Evolutionary conservation across 2,329 filamentous ascomycete species (phyloP), one percentile per base, ranked within the genome.

Genomic region (Apiospora pterosperma): DNA sequence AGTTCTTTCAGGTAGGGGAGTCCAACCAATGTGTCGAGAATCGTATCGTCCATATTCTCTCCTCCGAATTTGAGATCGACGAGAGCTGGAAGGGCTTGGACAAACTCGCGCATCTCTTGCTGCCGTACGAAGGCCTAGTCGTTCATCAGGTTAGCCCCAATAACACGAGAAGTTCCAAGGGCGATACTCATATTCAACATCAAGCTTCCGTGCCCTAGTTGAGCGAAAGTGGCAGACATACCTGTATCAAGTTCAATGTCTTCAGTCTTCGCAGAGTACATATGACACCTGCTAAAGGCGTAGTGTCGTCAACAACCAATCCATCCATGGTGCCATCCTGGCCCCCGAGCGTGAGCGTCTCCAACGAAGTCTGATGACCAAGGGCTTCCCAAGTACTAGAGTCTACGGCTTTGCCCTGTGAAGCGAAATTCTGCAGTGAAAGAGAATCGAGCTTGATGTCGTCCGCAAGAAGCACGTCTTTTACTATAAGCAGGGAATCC

Each of bases 41-140:
- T 71, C 4, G 73, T 71, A 38, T 80, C 78, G 66, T 88, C 83
- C 5, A 82, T 79, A 25, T 85, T 74, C 19, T 84, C 83, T 52
- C 88, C 87, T 52, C 81, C 82, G 60, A 90, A 82, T 55, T 79
- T 82, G 16, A 91, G 74, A 14, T 85, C 81, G 67, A 88, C 85
- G 0, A 91, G 78, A 19, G 78, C 71, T 0, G 75, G 75, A 11
- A 88, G 75, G 11, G 77, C 73, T 1, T 72, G 66, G 28, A 82
- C 78, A 19, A 91, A 78, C 3, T 70, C 69, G 12, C 77, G 72
- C 38, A 90, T 76, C 42, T 89, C 82, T 10, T 77, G 73, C 8
- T 61, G 59, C 82, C 76, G 0, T 75, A 78, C 65, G 90, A 81
- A 2, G 79, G 82, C 31, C 48, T 55, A 55, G 8, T 34, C 34